A percentile compares a stretch with the other conserved stretches of the same genome.
phyloP scores from a whole-genome alignment of 257 asterid species.

The Paulownia fortunei region DNA sequence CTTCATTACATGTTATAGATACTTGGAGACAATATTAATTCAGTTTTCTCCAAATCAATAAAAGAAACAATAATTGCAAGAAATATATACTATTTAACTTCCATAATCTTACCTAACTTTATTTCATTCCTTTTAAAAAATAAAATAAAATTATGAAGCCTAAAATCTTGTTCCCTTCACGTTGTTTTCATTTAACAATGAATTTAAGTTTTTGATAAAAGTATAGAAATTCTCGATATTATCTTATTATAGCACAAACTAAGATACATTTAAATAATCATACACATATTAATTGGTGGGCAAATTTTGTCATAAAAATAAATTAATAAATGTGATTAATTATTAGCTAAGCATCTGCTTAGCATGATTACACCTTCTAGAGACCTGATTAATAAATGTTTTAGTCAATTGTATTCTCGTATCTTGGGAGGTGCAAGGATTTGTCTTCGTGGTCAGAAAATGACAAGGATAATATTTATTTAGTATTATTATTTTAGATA shows the following conservation, averaged over 20 bases:
- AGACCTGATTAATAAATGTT: background rate
- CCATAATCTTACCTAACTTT: too few relatives aligned
- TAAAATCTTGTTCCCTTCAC: too few relatives aligned
- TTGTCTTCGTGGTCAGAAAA: conserved; percentile 19
- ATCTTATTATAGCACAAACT: background rate
- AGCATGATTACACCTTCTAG: conserved; percentile 32
- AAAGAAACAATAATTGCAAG: too few relatives aligned
- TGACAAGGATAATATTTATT: background rate
- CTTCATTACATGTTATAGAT: too few relatives aligned
- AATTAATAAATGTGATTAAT: background rate
- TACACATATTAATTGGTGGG: background rate
- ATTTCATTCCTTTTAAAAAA: too few relatives aligned
- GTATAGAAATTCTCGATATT: background rate
- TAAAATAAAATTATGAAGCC: too few relatives aligned
- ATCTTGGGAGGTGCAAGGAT: background rate
- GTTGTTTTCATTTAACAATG: too few relatives aligned
- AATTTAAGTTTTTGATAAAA: too few relatives aligned
- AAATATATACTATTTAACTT: too few relatives aligned
- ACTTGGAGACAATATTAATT: too few relatives aligned
- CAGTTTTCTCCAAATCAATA: background rate
- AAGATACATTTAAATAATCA: background rate
- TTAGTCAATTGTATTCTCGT: conserved; percentile 30
- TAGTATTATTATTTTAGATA: background rate
- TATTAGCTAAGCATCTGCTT: conserved; percentile 28
- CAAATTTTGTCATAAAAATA: background rate